Percentiles rank a stretch among this genome's conserved stretches.
Conservation (phyloP, 78 protist genomes). For the Isochrysis galbana region DNA sequence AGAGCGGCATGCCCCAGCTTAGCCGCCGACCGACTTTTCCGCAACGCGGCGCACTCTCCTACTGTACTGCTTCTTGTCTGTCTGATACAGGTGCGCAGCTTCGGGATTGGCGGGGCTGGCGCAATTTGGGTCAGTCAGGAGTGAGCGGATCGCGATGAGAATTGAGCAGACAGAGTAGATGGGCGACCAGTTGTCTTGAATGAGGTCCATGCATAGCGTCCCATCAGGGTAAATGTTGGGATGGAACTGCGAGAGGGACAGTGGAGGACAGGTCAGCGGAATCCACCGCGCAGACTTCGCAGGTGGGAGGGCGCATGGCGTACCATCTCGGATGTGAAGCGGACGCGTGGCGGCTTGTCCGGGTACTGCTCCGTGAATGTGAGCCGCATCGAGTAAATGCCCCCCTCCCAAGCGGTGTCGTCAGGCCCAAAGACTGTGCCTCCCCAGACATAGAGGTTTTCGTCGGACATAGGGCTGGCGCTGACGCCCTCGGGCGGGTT, state of each 20-base stretch:
- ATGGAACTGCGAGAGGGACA: conserved; percentile 14
- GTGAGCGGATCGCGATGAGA: conserved; percentile 52
- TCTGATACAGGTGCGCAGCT: conserved; percentile 54
- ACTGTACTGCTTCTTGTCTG: conserved; percentile 24
- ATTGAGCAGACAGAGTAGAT: conserved; percentile 51
- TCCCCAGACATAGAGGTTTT: conserved; percentile 56
- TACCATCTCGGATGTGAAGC: conserved; percentile 48
- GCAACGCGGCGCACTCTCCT: neutral
- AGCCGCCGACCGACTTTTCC: neutral
- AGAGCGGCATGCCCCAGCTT: no score
- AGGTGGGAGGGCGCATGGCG: conserved; percentile 7
- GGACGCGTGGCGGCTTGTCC: conserved; percentile 58
- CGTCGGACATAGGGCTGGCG: conserved; percentile 48
- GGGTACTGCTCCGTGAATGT: conserved; percentile 60
- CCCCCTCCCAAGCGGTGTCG: conserved; percentile 77
- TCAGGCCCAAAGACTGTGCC: conserved; percentile 76
- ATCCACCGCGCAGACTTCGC: neutral
- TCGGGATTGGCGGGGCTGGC: conserved; percentile 58
- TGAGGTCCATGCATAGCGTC: conserved; percentile 56
- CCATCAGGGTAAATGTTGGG: conserved; percentile 54
- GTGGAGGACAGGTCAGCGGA: neutral
- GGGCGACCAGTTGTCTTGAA: conserved; percentile 64
- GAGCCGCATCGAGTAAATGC: conserved; percentile 47
- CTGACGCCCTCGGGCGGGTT: conserved; percentile 39
- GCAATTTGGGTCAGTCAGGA: conserved; percentile 62